phyloP scores from a whole-genome alignment of 2,329 filamentous ascomycete genomes.

The Fusarium oxysporum region DNA sequence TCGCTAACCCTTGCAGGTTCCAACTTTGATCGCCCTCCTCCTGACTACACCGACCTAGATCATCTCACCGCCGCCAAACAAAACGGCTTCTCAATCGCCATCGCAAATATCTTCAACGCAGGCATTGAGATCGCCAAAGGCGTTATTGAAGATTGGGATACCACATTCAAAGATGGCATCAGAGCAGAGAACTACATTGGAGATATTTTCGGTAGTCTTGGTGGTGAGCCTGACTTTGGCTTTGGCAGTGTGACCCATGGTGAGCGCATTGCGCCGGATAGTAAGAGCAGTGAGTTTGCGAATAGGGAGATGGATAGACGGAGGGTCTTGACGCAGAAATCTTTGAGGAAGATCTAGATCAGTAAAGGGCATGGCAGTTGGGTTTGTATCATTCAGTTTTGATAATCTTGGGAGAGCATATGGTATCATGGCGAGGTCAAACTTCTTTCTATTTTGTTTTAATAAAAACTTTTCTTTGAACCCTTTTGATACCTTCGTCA shows the following conservation, averaged over 20 bases:
- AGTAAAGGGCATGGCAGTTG: too few relatives aligned
- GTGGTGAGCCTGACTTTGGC: constrained; percentile 74
- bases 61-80: constrained; percentile 71
- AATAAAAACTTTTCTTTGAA: neutral
- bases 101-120: constrained; percentile 74
- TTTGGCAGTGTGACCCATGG: constrained; percentile 60
- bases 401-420: neutral
- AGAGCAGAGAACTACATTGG: constrained; percentile 73
- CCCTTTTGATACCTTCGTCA: too few relatives aligned
- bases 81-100: constrained; percentile 71
- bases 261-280: constrained; percentile 44
- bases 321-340: constrained; percentile 38
- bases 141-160: constrained; percentile 71
- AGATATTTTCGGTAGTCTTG: constrained; percentile 77
- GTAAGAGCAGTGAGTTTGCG: constrained; percentile 37
- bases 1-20: constrained; percentile 56
- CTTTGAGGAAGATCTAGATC: constrained; percentile 32
- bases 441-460: constrained; percentile 4
- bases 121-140: constrained; percentile 74
- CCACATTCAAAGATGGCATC: constrained; percentile 68
- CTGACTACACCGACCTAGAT: constrained; percentile 64
- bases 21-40: constrained; percentile 77
- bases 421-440: neutral
- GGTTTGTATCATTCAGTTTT: too few relatives aligned
- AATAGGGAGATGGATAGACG: constrained; percentile 47